These are phyloP conservation scores for Penicillium capsulatum DNA, from an alignment of 2,329 filamentous ascomycete species.

Conservation along the genomic window DNA sequence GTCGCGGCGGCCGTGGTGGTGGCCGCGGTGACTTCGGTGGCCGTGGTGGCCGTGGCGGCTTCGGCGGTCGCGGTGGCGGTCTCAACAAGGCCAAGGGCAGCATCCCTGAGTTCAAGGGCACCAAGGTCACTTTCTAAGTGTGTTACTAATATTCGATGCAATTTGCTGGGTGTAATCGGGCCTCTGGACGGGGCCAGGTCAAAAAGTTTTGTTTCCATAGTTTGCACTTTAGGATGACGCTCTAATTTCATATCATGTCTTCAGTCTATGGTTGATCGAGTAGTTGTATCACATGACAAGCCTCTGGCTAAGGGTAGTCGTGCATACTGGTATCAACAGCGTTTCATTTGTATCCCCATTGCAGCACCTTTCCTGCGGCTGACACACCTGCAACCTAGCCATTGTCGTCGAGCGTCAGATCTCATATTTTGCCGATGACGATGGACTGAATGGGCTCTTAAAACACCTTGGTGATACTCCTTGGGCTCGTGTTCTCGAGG, in stretches of 20 bases:
- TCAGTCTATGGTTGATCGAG: no score
- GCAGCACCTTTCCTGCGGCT: no score
- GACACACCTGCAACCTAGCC: no score
- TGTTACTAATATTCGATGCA: slow-evolving; percentile 12
- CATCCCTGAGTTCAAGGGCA: slow-evolving; percentile 67
- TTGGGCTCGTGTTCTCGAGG: no score
- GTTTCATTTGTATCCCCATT: no score
- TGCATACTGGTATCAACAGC: no score
- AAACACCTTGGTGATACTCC: no score
- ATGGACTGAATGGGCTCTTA: no score
- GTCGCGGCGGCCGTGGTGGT: slow-evolving; percentile 51
- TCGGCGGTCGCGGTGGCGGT: slow-evolving; percentile 45
- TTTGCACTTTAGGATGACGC: slow-evolving; percentile 9
- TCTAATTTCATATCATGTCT: slow-evolving; percentile 18
- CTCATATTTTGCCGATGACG: no score
- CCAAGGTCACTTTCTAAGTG: slow-evolving; percentile 68
- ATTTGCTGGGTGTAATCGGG: slow-evolving; percentile 20
- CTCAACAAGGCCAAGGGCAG: slow-evolving; percentile 51
- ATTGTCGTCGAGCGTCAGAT: no score
- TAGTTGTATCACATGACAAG: no score
- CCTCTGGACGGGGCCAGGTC: slow-evolving; percentile 10
- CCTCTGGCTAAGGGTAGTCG: no score
- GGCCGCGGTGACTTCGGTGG: slow-evolving; percentile 40
- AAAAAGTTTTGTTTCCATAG: slow-evolving; percentile 21
- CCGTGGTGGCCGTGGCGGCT: slow-evolving; percentile 46